A percentile compares a stretch with the other conserved stretches of the same genome.
These are phyloP conservation scores for Talaromyces albobiverticillius DNA, from an alignment of 2,329 filamentous ascomycete species.

Conservation along the genomic window DNA sequence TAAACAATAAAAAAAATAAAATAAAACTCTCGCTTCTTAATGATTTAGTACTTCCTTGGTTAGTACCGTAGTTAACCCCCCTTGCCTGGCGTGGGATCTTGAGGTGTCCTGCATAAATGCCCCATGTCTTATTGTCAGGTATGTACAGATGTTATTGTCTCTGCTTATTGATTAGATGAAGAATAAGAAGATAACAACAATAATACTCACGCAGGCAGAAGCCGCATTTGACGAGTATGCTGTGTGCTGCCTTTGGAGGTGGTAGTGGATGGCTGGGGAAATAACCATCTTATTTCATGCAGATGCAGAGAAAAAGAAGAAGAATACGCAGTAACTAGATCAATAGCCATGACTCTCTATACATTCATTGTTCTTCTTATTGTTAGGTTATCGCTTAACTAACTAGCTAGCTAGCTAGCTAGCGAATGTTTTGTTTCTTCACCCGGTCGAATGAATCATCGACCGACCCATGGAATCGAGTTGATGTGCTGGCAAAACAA, in stretches of 20 bases:
- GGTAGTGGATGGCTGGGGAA: no score
- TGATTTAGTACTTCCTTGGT: neutral
- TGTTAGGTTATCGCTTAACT: neutral
- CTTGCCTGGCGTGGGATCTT: conserved; percentile 24
- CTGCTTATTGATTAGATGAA: neutral
- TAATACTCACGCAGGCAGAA: no score
- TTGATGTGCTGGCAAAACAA: conserved; percentile 33
- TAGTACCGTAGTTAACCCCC: conserved; percentile 14
- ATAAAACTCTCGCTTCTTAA: neutral
- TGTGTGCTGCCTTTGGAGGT: conserved; percentile 12
- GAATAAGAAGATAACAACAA: neutral
- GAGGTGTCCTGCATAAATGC: conserved; percentile 12
- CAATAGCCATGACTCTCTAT: neutral
- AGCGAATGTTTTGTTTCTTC: conserved; percentile 12
- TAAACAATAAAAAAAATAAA: neutral
- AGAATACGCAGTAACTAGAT: neutral
- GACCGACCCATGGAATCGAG: conserved; percentile 11
- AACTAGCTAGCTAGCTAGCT: neutral
- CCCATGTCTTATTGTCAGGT: conserved; percentile 6
- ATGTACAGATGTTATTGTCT: conserved; percentile 1
- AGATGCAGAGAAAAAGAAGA: neutral
- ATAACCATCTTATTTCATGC: conserved; percentile 1
- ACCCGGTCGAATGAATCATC: neutral
- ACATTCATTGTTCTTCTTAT: neutral
- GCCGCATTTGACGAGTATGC: conserved; percentile 8